Evolutionary conservation across 2,329 filamentous ascomycete genomes (phyloP).

Genomic region (Dryadomyces quercivorus): DNA sequence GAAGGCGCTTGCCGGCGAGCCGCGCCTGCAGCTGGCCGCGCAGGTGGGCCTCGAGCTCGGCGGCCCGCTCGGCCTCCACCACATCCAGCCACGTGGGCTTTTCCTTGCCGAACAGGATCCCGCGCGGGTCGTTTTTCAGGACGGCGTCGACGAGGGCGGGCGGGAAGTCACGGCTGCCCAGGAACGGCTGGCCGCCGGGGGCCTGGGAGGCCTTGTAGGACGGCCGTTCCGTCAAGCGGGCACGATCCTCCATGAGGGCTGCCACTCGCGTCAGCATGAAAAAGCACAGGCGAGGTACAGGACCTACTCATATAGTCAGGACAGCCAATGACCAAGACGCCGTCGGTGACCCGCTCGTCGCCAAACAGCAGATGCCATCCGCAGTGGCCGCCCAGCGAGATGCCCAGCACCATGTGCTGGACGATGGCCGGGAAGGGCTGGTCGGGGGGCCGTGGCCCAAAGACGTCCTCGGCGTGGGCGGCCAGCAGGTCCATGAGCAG

Average conservation of each 20-base stretch:
- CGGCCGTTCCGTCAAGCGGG: constrained; percentile 52
- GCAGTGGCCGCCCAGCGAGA: constrained; percentile 78
- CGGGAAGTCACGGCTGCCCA: constrained; percentile 72
- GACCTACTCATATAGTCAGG: constrained; percentile 65
- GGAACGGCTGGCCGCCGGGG: constrained; percentile 48
- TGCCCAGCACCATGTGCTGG: constrained; percentile 61
- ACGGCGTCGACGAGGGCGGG: constrained; percentile 50
- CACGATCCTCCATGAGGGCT: constrained; percentile 65
- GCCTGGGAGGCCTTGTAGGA: constrained; percentile 45
- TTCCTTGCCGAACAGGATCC: constrained; percentile 50
- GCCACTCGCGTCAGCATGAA: not conserved
- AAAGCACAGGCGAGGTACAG: not conserved
- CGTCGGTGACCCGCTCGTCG: constrained; percentile 68
- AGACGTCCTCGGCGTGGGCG: constrained; percentile 21
- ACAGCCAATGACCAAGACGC: constrained; percentile 73
- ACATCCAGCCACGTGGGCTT: constrained; percentile 15
- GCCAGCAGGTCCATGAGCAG: constrained; percentile 65
- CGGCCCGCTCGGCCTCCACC: constrained; percentile 13
- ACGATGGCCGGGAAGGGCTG: constrained; percentile 3
- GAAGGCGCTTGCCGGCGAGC: constrained; percentile 49
- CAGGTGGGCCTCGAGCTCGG: constrained; percentile 23
- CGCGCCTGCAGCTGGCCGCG: constrained; percentile 31
- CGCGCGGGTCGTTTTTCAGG: constrained; percentile 60
- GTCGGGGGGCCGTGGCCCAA: not conserved
- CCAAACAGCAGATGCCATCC: constrained; percentile 74